phyloP scores from a whole-genome alignment of 257 asterid genomes.

The Primulina huaijiensis region DNA sequence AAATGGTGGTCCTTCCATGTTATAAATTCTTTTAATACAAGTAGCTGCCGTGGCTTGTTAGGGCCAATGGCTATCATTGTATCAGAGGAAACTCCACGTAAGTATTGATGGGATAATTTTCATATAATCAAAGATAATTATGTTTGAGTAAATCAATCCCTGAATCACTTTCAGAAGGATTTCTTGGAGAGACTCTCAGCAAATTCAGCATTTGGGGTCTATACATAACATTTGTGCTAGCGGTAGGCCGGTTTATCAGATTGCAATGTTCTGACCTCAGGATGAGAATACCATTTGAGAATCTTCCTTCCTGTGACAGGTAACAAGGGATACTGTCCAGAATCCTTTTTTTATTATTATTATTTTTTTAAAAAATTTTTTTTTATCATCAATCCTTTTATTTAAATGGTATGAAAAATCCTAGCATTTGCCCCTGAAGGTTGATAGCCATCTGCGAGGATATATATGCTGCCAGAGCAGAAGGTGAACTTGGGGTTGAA shows the following conservation, averaged over 20 bases:
- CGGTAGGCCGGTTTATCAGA: constrained; percentile 97
- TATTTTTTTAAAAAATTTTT: too few species aligned
- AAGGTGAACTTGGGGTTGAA: constrained; percentile 95
- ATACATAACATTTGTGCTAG: constrained; percentile 96
- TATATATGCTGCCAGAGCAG: constrained; percentile 97
- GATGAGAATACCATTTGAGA: constrained; percentile 97
- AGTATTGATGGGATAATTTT: constrained; percentile 31
- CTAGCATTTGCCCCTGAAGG: constrained; percentile 41
- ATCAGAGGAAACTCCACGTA: constrained; percentile 99
- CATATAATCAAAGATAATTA: neutral
- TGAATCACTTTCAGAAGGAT: constrained; percentile 66
- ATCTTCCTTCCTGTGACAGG: constrained; percentile 99
- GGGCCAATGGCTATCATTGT: constrained; percentile 97
- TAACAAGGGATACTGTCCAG: constrained; percentile 23
- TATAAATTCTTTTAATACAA: constrained; percentile 42
- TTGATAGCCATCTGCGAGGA: constrained; percentile 96
- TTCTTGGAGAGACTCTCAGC: constrained; percentile 99
- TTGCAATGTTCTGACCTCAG: constrained; percentile 93
- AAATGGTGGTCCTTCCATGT: constrained; percentile 98
- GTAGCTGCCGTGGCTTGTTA: constrained; percentile 61
- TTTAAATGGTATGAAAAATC: neutral
- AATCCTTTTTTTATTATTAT: too few species aligned
- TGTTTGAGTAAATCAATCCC: constrained; percentile 17
- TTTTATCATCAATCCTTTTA: neutral
- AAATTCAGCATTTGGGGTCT: constrained; percentile 99